A percentile compares a stretch with the other conserved stretches of the same genome.
Conservation (phyloP, 2,329 filamentous ascomycete genomes). For the Scedosporium aurantiacum region DNA sequence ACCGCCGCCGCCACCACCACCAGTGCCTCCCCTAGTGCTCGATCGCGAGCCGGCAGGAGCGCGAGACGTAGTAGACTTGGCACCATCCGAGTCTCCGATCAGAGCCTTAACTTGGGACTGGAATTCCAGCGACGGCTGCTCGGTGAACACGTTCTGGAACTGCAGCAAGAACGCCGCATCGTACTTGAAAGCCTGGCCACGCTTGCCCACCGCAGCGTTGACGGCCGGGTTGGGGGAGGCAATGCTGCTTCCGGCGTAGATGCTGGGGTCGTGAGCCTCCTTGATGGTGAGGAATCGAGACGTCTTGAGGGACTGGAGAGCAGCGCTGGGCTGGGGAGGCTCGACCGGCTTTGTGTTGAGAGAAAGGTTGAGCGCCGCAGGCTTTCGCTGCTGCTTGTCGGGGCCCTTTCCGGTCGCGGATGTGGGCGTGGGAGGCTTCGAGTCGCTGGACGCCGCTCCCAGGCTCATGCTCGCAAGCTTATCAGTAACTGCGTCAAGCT, state of each 20-base stretch:
- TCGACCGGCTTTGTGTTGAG: slow-evolving; percentile 77
- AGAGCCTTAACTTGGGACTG: slow-evolving; percentile 77
- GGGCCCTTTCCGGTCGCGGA: slow-evolving; percentile 36
- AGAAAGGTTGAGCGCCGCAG: slow-evolving; percentile 77
- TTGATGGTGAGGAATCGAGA: slow-evolving; percentile 78
- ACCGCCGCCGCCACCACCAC: not conserved
- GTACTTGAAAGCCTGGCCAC: slow-evolving; percentile 81
- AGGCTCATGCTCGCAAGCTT: slow-evolving; percentile 44
- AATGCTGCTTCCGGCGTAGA: slow-evolving; percentile 40
- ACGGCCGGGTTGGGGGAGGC: slow-evolving; percentile 84
- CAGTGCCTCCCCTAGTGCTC: not conserved
- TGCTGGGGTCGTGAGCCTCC: slow-evolving; percentile 18
- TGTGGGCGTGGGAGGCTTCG: slow-evolving; percentile 28
- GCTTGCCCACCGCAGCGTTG: slow-evolving; percentile 69
- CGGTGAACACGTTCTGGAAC: slow-evolving; percentile 91
- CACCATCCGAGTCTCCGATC: slow-evolving; percentile 55
- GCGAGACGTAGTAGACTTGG: slow-evolving; percentile 39
- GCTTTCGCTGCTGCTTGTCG: slow-evolving; percentile 61
- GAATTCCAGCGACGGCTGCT: slow-evolving; percentile 93
- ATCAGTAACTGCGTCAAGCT: slow-evolving; percentile 27
- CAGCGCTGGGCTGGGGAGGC: slow-evolving; percentile 84
- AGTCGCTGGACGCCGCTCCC: slow-evolving; percentile 19
- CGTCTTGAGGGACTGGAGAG: slow-evolving; percentile 84
- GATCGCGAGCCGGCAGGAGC: not conserved
- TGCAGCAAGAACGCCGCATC: slow-evolving; percentile 92